Base-by-base conservation (phyloP, 129 eudicot genomes). In the Flaveria bidentis region DNA sequence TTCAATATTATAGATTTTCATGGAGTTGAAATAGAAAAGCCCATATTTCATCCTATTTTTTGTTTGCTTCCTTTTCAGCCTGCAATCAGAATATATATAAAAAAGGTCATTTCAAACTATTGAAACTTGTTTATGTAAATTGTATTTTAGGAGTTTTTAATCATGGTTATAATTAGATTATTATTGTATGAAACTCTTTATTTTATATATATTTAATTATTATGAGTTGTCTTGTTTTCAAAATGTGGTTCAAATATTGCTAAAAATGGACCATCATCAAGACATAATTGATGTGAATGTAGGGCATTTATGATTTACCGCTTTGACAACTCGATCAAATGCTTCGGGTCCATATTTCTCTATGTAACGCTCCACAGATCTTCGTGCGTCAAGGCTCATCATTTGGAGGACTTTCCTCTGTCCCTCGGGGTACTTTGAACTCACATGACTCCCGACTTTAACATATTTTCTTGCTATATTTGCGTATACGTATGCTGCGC, bases 41-140 rank as follows among this genome's bases (percentile, higher is more conserved):
- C 39, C 69, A 20, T 67, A 17, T 47, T 47, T 61, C 70, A 81
- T 75, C 76, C 84, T 78, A 88, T 76, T 86, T 95, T 72, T 74
- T 90, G 88, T 78, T 90, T 82, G 96, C 96, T 84, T 93, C 98
- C 85, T 81, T 85, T 79, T 90, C 96, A 71, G 98, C 98, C 98
- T 93, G 92, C 86, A 86, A 70, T 1, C 30, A 51, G 12, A 25
- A 41, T 23, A 60, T 53, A 9, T 64, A 58, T 28, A 64, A n/a
- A 50, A 2, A 14, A 49, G 5, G 53, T 49, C 1, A 1, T 28
- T 15, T 33, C 6, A 33, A 30, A 63, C 16, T 13, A 17, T 8
- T 55, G 25, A 55, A 55, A 18, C 33, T 57, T 57, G 64, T 57
- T 57, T 23, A 22, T 58, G 14, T 58, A 22, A 58, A 58, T 25